A percentile compares a stretch with the other conserved stretches of the same genome.
phyloP scores from a whole-genome alignment of 2,329 filamentous ascomycete genomes.

The Scorias spongiosa region DNA sequence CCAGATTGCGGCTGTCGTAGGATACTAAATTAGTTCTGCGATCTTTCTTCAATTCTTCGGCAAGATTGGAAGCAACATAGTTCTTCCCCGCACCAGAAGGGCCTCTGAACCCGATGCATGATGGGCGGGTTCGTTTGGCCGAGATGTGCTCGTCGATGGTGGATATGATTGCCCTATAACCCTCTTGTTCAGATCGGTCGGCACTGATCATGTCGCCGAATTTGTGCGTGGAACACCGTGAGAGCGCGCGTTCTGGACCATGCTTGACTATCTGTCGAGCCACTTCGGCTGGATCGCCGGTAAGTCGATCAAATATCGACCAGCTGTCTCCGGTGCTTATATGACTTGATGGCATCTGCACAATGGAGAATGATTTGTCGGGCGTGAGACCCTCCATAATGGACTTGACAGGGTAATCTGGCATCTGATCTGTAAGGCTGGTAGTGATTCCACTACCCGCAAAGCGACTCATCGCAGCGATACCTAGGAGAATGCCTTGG shows the following conservation, averaged over 20 bases:
- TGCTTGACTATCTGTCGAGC: conserved; percentile 17
- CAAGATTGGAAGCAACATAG: conserved; percentile 17
- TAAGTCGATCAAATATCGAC: conserved; percentile 19
- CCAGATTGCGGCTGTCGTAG: conserved; percentile 16
- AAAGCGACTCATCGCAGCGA: conserved; percentile 14
- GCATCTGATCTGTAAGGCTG: conserved; percentile 9
- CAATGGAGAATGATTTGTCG: conserved; percentile 12
- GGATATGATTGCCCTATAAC: conserved; percentile 15
- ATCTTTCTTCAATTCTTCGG: conserved; percentile 10
- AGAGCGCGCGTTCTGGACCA: conserved; percentile 17
- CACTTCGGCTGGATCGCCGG: conserved; percentile 18
- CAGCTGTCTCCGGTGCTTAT: conserved; percentile 21
- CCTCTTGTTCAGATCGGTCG: conserved; percentile 18
- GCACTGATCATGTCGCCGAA: conserved; percentile 16
- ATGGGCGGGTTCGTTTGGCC: conserved; percentile 10
- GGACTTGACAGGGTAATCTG: conserved; percentile 15
- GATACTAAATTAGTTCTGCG: conserved; percentile 10
- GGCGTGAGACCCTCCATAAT: conserved; percentile 11
- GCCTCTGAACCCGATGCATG: conserved; percentile 18
- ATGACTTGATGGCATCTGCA: conserved; percentile 16
- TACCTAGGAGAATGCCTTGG: conserved; percentile 16
- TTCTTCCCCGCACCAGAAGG: conserved; percentile 19
- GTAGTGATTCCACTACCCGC: conserved; percentile 13
- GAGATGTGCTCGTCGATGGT: conserved; percentile 15
- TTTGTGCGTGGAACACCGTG: conserved; percentile 13